Base-by-base conservation (phyloP, 306 rosid species). In the Alnus glutinosa region DNA sequence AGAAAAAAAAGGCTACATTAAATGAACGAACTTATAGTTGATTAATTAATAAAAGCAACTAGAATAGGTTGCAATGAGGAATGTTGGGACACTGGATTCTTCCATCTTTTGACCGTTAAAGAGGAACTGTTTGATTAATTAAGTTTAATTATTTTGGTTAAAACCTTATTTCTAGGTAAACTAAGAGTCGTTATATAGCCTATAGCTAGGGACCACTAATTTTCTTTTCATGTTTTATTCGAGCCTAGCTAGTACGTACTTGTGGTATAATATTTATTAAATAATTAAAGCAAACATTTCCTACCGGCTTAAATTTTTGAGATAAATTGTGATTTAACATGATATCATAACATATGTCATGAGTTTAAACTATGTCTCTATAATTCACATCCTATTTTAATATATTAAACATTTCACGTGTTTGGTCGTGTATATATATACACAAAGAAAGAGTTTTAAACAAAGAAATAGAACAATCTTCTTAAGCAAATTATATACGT, bases 61-160 rank as follows among this genome's bases (percentile, higher is more conserved):
- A 9, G 4, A 15, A 39, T 67, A 66, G 30, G 49, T 39, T 7
- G 68, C 11, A 62, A 34, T 6, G 37, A 13, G 13, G 66, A 59
- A 23, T 59, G 66, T 59, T 59, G 66, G 66, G 12, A 28, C 66
- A 59, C 28, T 12, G 66, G 15, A 59, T 59, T 59, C 67, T 59
- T 30, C 67, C 9, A 59, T 30, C 67, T 59, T 59, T 30, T 32
- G 70, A 10, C 36, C 66, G 28, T 3, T 19, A 3, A 59, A 59
- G 28, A 59, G 66, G 4, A 59, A 59, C 12, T 59, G 5, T 3
- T 59, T 59, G 30, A 59, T 28, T 4, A 59, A 59, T 28, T 4
- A 59, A 59, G 66, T 28, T 23, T 58, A 5, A 23, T 9, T 9
- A 34, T 2, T 42, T 42, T 55, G 28, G 30, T 30, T 63, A 14